A percentile compares a stretch with the other conserved stretches of the same genome.
These are phyloP conservation scores for Macroventuria anomochaeta DNA, from an alignment of 2,329 filamentous ascomycete species.

Conservation along the genomic window DNA sequence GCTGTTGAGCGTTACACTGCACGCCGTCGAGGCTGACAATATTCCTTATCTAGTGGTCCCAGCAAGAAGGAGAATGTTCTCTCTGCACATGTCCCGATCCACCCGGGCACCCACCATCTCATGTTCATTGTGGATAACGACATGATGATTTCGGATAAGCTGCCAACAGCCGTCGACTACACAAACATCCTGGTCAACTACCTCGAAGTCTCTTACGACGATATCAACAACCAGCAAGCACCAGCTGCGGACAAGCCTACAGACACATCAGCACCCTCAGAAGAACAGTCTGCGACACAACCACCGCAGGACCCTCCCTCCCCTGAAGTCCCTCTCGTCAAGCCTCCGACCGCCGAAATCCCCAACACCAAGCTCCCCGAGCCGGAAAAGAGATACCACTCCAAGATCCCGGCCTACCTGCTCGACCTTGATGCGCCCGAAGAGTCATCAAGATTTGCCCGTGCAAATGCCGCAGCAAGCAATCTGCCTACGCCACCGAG, in stretches of 20 bases:
- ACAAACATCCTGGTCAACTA: constrained; percentile 99
- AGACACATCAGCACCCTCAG: constrained; percentile 24
- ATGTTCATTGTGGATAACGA: constrained; percentile 95
- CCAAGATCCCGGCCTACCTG: constrained; percentile 81
- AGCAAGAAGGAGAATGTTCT: constrained; percentile 64
- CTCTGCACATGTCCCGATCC: constrained; percentile 79
- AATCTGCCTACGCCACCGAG: constrained; percentile 83
- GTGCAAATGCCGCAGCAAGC: constrained; percentile 75
- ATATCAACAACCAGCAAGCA: constrained; percentile 54
- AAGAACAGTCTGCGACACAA: constrained; percentile 27
- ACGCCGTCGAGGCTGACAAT: constrained; percentile 33
- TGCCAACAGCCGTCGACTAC: constrained; percentile 96
- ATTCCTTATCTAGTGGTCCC: constrained; percentile 40
- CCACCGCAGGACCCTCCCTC: constrained; percentile 51
- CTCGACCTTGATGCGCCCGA: constrained; percentile 86
- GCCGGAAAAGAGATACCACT: constrained; percentile 66
- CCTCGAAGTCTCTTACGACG: constrained; percentile 86
- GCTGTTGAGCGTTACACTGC: constrained; percentile 39
- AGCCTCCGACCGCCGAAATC: constrained; percentile 33
- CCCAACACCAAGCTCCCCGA: constrained; percentile 37
- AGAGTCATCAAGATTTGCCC: constrained; percentile 74
- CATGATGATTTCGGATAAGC: constrained; percentile 84
- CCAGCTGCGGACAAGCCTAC: constrained; percentile 25
- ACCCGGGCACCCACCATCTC: constrained; percentile 93
- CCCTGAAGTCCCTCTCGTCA: constrained; percentile 36